phyloP scores from a whole-genome alignment of 2,329 filamentous ascomycete genomes.

The Curvularia sp. region DNA sequence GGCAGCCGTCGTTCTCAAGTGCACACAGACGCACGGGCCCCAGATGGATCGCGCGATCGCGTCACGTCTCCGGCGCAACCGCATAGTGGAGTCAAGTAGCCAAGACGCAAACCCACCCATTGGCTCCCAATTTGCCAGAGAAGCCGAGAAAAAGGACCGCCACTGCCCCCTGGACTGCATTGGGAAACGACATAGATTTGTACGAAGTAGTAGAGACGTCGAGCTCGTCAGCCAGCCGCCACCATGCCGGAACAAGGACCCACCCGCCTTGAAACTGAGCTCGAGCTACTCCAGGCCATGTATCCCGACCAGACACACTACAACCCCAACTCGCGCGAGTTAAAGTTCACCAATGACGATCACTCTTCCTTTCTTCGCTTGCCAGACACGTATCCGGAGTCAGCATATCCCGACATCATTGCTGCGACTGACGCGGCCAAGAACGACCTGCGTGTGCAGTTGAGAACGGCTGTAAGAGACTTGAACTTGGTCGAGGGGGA shows the following conservation, averaged over 20 bases:
- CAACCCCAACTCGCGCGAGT: constrained; percentile 44
- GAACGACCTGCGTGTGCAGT: constrained; percentile 47
- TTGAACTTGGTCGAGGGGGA: constrained; percentile 47
- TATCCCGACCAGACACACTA: constrained; percentile 53
- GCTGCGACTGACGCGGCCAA: constrained; percentile 46
- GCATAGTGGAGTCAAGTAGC: constrained; percentile 6
- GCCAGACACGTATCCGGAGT: constrained; percentile 49
- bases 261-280: constrained; percentile 45
- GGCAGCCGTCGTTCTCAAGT: constrained; percentile 5
- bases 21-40: constrained; percentile 5
- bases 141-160: constrained; percentile 4
- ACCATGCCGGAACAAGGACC: constrained; percentile 21
- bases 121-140: constrained; percentile 3
- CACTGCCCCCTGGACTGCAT: not conserved
- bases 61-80: constrained; percentile 9
- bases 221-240: not conserved
- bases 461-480: constrained; percentile 38
- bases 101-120: constrained; percentile 10
- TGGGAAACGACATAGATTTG: not conserved
- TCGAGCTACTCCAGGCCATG: constrained; percentile 55
- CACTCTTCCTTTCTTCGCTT: constrained; percentile 48
- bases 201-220: not conserved
- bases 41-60: constrained; percentile 10
- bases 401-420: constrained; percentile 49
- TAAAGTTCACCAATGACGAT: constrained; percentile 45